These are phyloP conservation scores for Paratinospora sagittata DNA, from an alignment of 164 flowering plant species.

Conservation along the genomic window DNA sequence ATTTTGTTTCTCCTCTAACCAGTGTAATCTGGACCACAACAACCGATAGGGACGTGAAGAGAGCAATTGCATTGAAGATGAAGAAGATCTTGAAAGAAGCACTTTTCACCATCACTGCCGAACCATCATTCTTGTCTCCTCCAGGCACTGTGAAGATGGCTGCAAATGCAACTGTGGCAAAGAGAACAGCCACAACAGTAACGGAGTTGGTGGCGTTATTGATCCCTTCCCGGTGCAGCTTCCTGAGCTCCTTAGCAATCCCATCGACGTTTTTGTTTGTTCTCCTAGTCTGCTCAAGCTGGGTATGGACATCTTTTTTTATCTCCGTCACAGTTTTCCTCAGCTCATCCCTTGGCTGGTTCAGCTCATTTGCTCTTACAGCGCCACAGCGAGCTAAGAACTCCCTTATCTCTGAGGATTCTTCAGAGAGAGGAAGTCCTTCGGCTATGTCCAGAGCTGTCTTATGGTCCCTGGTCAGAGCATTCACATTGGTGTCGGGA, in stretches of 20 bases:
- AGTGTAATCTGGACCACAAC: slow-evolving; percentile 77
- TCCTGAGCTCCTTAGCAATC: slow-evolving; percentile 61
- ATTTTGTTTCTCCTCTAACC: slow-evolving; percentile 68
- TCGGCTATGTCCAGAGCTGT: slow-evolving; percentile 80
- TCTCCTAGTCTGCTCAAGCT: slow-evolving; percentile 65
- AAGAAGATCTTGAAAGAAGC: slow-evolving; percentile 62
- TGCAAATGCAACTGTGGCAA: slow-evolving; percentile 78
- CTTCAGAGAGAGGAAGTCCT: slow-evolving; percentile 55
- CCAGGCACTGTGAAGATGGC: slow-evolving; percentile 61
- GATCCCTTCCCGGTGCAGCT: slow-evolving; percentile 69
- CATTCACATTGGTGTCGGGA: slow-evolving; percentile 63
- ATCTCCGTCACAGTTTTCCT: slow-evolving; percentile 64
- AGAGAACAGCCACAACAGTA: slow-evolving; percentile 74
- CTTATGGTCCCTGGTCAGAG: slow-evolving; percentile 61
- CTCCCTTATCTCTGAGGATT: slow-evolving; percentile 51
- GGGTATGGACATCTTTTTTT: slow-evolving; percentile 64
- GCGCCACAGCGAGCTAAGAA: slow-evolving; percentile 44
- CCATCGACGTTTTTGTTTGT: slow-evolving; percentile 63
- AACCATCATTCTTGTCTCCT: slow-evolving; percentile 39
- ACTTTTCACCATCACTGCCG: slow-evolving; percentile 41
- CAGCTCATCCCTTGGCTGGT: slow-evolving; percentile 74
- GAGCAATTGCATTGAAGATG: slow-evolving; percentile 59
- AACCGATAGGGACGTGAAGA: slow-evolving; percentile 74
- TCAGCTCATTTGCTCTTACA: slow-evolving; percentile 58
- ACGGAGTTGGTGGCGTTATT: slow-evolving; percentile 81